Conservation (phyloP, 1,284 basidiomycete species). For the Ustilago crameri region DNA sequence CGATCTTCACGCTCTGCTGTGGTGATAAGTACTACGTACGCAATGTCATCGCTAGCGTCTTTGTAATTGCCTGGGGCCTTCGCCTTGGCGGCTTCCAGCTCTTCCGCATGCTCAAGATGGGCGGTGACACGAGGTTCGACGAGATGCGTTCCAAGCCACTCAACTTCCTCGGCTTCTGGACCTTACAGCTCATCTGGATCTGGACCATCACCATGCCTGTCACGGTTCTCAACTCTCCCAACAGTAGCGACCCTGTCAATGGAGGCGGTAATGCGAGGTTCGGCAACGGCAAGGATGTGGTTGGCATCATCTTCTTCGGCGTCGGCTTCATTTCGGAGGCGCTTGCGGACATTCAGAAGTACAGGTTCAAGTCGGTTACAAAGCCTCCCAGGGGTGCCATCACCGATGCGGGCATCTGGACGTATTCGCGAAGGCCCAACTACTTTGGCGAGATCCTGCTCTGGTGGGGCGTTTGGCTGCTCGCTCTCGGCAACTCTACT, state of each 20-base stretch:
- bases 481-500: constrained; percentile 36
- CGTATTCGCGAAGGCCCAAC: constrained; percentile 73
- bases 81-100: constrained; percentile 64
- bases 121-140: constrained; percentile 63
- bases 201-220: constrained; percentile 59
- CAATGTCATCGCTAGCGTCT: constrained; percentile 72
- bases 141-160: constrained; percentile 62
- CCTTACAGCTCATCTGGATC: constrained; percentile 60
- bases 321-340: constrained; percentile 76
- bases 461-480: constrained; percentile 60
- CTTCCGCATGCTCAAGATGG: constrained; percentile 65
- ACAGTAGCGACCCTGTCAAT: constrained; percentile 35
- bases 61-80: constrained; percentile 72
- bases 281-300: constrained; percentile 73
- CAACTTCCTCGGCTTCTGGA: constrained; percentile 51
- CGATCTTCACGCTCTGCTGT: constrained; percentile 68
- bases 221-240: constrained; percentile 58
- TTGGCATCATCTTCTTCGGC: constrained; percentile 76
- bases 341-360: constrained; percentile 76
- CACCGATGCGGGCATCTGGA: constrained; percentile 54
- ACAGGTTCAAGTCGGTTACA: constrained; percentile 53
- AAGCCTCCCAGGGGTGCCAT: constrained; percentile 57
- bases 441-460: constrained; percentile 78
- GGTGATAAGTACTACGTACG: constrained; percentile 72
- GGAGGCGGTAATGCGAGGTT: constrained; percentile 44